Base-by-base conservation (phyloP, 176 grass and related monocot genomes). In the Cenchrus americanus region DNA sequence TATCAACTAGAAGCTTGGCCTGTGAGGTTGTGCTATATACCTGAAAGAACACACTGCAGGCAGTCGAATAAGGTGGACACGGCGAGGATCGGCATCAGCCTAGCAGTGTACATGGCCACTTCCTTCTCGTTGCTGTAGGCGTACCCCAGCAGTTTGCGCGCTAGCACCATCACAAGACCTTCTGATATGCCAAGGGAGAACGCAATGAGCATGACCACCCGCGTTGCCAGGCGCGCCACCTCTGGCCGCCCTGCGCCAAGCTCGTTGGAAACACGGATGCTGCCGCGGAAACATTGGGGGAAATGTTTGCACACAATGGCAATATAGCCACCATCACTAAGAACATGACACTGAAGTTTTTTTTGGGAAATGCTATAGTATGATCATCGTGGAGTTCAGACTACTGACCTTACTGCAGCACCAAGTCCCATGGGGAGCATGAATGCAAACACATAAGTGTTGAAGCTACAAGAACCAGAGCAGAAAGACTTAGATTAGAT, bases 11-110 rank as follows among this genome's bases (percentile, higher is more conserved):
- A 37, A 37, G 34, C 34, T 50, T 50, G n/a, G 57, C 21, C 7
- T 2, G 2, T 42, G 37, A 17, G 6, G 17, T 10, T 67, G 32
- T 17, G 1, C 15, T 11, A 32, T 34, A 23, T 72, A 92, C 93
- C 93, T 92, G 93, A 92, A 18, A 95, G 90, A 40, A 92, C 87
- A 66, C 86, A 80, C 43, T 95, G 90, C 7, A 92, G 47, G 47
- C 85, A 51, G 75, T 95, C 93, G 0, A 95, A 53, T 2, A 95
- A 14, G 62, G 77, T 80, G 49, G 76, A 90, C 26, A 60, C 9
- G 63, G 93, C 93, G 14, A 95, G 27, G 30, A 95, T 82, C 3
- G 88, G 88, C 70, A 90, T 69, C 85, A 92, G 67, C 12, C 54
- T 75, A 0, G 80, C 82, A 0, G 81, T 65, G 76, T 92, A 95